A percentile compares a stretch with the other conserved stretches of the same genome.
These are phyloP conservation scores for Whalleya microplaca DNA, from an alignment of 2,329 filamentous ascomycete species.

Conservation along the genomic window DNA sequence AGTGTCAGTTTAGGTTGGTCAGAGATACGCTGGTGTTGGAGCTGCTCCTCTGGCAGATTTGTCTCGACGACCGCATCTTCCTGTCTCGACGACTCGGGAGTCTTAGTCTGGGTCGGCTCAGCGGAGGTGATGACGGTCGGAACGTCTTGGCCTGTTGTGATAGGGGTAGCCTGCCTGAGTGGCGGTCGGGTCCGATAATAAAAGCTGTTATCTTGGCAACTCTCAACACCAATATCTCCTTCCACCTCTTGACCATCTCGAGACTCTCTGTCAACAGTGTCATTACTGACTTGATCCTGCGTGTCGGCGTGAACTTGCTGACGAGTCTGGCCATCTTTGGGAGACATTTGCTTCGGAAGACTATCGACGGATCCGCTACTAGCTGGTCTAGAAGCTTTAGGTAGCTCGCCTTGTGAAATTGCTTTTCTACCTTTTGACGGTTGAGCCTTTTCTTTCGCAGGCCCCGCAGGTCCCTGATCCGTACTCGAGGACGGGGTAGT, in stretches of 20 bases:
- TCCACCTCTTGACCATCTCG: constrained; percentile 5
- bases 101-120: constrained; percentile 18
- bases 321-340: background rate
- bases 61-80: constrained; percentile 3
- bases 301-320: background rate
- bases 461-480: constrained; percentile 13
- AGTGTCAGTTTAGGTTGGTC: background rate
- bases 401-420: background rate
- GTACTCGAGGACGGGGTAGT: constrained; percentile 32
- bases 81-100: constrained; percentile 14
- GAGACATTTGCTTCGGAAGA: background rate
- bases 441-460: background rate
- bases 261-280: no score
- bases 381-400: background rate
- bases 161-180: constrained; percentile 19
- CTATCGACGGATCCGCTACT: background rate
- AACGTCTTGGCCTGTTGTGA: background rate
- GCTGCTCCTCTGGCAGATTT: background rate
- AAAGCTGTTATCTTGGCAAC: constrained; percentile 35
- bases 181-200: constrained; percentile 31
- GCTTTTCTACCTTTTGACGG: background rate
- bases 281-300: background rate
- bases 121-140: background rate
- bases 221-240: constrained; percentile 25
- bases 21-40: background rate